These are phyloP conservation scores for Puccinia triticina DNA, from an alignment of 1,284 basidiomycete genomes.

Conservation along the genomic window DNA sequence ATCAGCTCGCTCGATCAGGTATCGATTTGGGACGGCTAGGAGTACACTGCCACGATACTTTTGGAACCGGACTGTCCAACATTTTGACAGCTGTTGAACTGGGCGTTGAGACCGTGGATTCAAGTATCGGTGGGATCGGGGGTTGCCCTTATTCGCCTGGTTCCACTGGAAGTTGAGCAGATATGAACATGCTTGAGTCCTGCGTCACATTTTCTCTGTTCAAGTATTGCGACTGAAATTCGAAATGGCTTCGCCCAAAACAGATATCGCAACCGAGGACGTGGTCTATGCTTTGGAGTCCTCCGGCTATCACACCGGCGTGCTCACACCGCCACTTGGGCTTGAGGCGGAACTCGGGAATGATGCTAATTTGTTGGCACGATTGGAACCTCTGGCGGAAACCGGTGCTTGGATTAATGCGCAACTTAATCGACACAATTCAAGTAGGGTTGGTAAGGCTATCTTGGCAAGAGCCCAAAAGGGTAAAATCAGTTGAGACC, in stretches of 20 bases:
- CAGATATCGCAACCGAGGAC: conserved; percentile 64
- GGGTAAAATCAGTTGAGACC: neutral
- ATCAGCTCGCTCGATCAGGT: conserved; percentile 68
- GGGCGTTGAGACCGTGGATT: conserved; percentile 65
- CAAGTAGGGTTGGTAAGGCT: conserved; percentile 80
- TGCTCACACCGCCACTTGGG: conserved; percentile 62
- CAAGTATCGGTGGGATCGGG: conserved; percentile 81
- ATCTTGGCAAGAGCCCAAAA: conserved; percentile 64
- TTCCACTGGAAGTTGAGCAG: conserved; percentile 84
- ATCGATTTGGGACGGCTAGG: conserved; percentile 72
- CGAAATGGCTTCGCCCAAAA: conserved; percentile 52
- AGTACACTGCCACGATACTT: conserved; percentile 87
- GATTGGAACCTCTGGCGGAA: conserved; percentile 69
- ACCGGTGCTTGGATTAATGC: conserved; percentile 80
- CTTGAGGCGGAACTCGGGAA: conserved; percentile 52
- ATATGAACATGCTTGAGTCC: conserved; percentile 61
- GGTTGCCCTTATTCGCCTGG: conserved; percentile 95
- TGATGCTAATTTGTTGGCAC: conserved; percentile 53
- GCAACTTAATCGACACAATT: conserved; percentile 70
- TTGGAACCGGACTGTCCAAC: conserved; percentile 71
- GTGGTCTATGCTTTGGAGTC: conserved; percentile 79
- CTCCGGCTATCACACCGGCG: conserved; percentile 70
- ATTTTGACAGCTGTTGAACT: conserved; percentile 61
- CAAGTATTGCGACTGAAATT: neutral
- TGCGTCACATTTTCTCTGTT: neutral